Evolutionary conservation across 2,329 filamentous ascomycete genomes (phyloP), one percentile per base, ranked within the genome.

Genomic region (Exophiala xenobiotica): DNA sequence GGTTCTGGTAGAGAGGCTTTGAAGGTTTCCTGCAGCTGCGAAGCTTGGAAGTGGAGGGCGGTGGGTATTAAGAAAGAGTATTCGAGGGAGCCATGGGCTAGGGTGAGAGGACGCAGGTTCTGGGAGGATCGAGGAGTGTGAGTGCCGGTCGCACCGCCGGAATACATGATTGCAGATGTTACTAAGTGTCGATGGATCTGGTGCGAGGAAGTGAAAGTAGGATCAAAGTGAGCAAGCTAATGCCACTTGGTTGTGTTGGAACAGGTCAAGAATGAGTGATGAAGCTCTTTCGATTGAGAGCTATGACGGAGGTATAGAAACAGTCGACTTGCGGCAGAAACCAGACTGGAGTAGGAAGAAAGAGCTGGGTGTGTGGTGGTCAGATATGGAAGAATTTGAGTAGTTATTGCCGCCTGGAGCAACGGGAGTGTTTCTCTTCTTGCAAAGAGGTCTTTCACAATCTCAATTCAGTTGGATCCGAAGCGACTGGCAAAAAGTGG

Each of bases 51-150:
- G 75, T 99, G 93, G 59, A 96, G 83, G 66, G 85, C 88, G 63
- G 93, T 97, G 53, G 93, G 92, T 68, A 99, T 88, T 67, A 96
- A 85, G 71, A 99, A 93, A 47, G 90, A 92, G 67, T 95, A 90
- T 72, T 99, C 93, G 74, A 99, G 90, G 49, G 89, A 90, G 70
- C 95, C 93, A 74, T 99, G 93, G 61, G 85, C 81, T 67, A 99
- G 81, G 65, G 88, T 90, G 68, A 99, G 83, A 58, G 93, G 92
- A 62, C 93, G 88, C 61, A 96, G 84, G 60, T 92, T 96, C 61
- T 90, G 86, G 64, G 88, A 93, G 51, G 92, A 96, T 75, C 93
- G 87, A 64, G 93, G 93, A 64, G 93, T 99, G 62, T 91, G 95
- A 68, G 96, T 90, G 74, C 93, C 93, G 77, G 93, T 99, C 75